phyloP scores from a whole-genome alignment of 1,284 basidiomycete genomes.

The Sporisorium iseilematis-ciliati region DNA sequence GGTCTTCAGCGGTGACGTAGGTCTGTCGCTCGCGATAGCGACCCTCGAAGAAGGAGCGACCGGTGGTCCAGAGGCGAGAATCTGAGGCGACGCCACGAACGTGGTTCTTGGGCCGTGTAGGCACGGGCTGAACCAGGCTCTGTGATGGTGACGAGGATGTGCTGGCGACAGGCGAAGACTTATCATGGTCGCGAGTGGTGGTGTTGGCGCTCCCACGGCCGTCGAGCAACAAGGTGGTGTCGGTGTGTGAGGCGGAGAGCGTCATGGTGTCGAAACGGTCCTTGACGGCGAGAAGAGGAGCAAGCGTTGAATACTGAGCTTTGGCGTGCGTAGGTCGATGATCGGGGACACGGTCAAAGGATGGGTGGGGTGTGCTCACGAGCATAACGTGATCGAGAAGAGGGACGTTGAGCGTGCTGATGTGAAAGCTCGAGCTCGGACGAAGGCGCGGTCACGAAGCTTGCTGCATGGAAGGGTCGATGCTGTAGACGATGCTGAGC shows the following conservation, averaged over 20 bases:
- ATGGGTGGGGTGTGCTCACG: conserved; percentile 28
- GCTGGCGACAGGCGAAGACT: conserved; percentile 13
- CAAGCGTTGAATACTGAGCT: conserved; percentile 9
- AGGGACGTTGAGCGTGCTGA: neutral
- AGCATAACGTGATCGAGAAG: conserved; percentile 34
- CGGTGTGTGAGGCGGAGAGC: conserved; percentile 30
- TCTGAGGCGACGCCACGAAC: conserved; percentile 47
- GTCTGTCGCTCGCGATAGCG: conserved; percentile 40
- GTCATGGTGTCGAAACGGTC: conserved; percentile 28
- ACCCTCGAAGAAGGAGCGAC: conserved; percentile 34
- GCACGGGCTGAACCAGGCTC: conserved; percentile 26
- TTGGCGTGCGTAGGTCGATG: conserved; percentile 22
- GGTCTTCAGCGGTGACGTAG: conserved; percentile 29
- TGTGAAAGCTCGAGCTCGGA: conserved; percentile 30
- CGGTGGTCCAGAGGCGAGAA: conserved; percentile 43
- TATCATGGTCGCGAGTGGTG: conserved; percentile 2
- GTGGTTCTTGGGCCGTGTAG: conserved; percentile 48
- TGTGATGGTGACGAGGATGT: conserved; percentile 15
- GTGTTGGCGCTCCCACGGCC: conserved; percentile 13
- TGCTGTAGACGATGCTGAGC: neutral
- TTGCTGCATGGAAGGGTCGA: conserved; percentile 29
- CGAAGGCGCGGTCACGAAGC: conserved; percentile 27
- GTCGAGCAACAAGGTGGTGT: conserved; percentile 27
- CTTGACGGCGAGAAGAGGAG: conserved; percentile 5
- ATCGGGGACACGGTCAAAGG: conserved; percentile 26